Base-by-base conservation (phyloP, 177 flowering plant species). In the Tripterygium wilfordii region DNA sequence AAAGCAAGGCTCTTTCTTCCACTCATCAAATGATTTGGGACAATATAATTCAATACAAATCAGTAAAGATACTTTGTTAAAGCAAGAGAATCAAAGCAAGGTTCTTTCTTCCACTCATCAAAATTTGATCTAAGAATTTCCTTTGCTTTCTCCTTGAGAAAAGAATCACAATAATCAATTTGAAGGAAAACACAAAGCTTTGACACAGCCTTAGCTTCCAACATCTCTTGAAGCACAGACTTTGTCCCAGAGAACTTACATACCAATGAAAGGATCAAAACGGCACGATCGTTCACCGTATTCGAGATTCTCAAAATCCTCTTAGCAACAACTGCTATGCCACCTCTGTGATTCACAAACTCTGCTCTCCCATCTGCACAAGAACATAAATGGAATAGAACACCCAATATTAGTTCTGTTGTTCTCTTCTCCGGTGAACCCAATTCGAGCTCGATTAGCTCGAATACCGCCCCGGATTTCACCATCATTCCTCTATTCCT, bases 111-210 rank as follows among this genome's bases (percentile, higher is more conserved):
- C 85, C 80, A 82, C 2, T 54, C 57, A 46, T 58, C 45, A 17
- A 19, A 44, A 31, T 82, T 70, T n/a, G 47, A 36, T 46, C 68
- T 68, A 19, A 82, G 63, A 4, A 79, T 65, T 19, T 57, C 62
- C 54, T 56, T 68, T 0, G 76, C 81, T 42, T 58, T 77, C 0
- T 72, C 69, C 48, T 72, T 82, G 49, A 72, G 39, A 12, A 7
- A 7, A 31, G 49, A 39, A 0, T 41, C 1, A 0, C 45, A 56
- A 29, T 36, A 36, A 0, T 75, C 70, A 28, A 40, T 50, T 45
- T 76, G 79, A 27, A 79, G 53, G 59, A 77, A 61, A 65, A 54
- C 46, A 30, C 76, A 80, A 20, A 82, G 74, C 70, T 67, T 82
- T 17, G 63, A 22, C 31, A 71, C 74, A 1, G 71, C 72, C 4